Evolutionary conservation across 352 stramenopile genomes (phyloP).

Genomic region (Phytophthora pinifolia): DNA sequence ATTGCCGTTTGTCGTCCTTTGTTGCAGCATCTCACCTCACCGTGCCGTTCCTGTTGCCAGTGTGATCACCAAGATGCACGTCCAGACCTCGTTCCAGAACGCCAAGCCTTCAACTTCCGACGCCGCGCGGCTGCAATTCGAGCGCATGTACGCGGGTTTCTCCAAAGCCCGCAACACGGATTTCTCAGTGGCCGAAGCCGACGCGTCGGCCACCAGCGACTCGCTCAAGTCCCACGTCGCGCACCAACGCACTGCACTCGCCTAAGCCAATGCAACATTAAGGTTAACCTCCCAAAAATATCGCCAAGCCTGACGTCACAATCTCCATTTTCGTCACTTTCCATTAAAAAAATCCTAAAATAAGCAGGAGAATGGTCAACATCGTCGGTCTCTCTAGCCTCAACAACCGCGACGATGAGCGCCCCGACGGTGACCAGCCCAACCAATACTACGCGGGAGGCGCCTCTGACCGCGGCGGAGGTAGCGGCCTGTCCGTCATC

Average conservation of each 20-base stretch:
- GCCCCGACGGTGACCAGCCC: slow-evolving; percentile 32
- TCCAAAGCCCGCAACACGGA: slow-evolving; percentile 71
- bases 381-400: slow-evolving; percentile 82
- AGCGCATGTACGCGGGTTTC: slow-evolving; percentile 70
- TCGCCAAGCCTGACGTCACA: slow-evolving; percentile 8
- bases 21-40: background rate
- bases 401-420: slow-evolving; percentile 40
- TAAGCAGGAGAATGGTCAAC: slow-evolving; percentile 56
- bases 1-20: background rate
- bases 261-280: slow-evolving; percentile 17
- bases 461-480: slow-evolving; percentile 62
- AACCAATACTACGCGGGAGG: slow-evolving; percentile 81
- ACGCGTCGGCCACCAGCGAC: slow-evolving; percentile 42
- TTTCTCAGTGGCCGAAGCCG: slow-evolving; percentile 58
- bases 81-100: slow-evolving; percentile 63
- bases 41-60: slow-evolving; percentile 15
- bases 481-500: slow-evolving; percentile 77
- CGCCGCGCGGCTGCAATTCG: slow-evolving; percentile 57
- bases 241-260: slow-evolving; percentile 72
- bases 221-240: slow-evolving; percentile 55
- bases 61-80: slow-evolving; percentile 52
- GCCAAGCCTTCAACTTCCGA: slow-evolving; percentile 75
- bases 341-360: no score
- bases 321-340: background rate
- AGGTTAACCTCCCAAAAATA: slow-evolving; percentile 8